Evolutionary conservation across 2,329 filamentous ascomycete species (phyloP).

Genomic region (Curvularia sp.): DNA sequence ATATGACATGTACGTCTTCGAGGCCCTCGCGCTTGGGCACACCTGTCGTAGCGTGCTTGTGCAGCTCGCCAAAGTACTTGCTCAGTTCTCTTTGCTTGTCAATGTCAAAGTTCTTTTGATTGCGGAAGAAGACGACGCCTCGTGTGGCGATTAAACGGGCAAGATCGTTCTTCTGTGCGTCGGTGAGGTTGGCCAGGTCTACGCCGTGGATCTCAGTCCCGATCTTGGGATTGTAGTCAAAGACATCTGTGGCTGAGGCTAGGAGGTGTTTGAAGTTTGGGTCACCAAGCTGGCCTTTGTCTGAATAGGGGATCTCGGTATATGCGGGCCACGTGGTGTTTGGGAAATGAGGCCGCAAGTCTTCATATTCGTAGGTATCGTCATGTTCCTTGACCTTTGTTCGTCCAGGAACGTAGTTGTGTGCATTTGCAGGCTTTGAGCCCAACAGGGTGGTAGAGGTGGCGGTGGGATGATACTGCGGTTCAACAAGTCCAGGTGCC

Average conservation of each 20-base stretch:
- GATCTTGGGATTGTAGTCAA: slow-evolving; percentile 65
- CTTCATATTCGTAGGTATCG: slow-evolving; percentile 59
- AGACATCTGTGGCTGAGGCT: slow-evolving; percentile 60
- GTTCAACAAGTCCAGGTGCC: slow-evolving; percentile 47
- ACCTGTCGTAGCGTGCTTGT: slow-evolving; percentile 64
- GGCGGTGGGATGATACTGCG: slow-evolving; percentile 26
- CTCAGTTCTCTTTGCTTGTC: slow-evolving; percentile 62
- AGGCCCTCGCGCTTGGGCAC: slow-evolving; percentile 58
- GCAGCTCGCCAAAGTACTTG: slow-evolving; percentile 61
- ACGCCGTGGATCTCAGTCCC: slow-evolving; percentile 62
- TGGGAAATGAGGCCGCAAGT: slow-evolving; percentile 62
- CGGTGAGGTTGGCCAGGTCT: slow-evolving; percentile 59
- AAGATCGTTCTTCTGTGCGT: slow-evolving; percentile 63
- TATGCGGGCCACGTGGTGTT: slow-evolving; percentile 61
- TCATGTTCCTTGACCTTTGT: slow-evolving; percentile 56
- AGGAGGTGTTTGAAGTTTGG: slow-evolving; percentile 63
- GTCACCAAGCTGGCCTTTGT: slow-evolving; percentile 63
- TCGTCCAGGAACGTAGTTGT: slow-evolving; percentile 59
- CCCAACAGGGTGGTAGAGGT: slow-evolving; percentile 21
- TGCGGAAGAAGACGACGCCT: slow-evolving; percentile 66
- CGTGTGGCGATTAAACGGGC: slow-evolving; percentile 62
- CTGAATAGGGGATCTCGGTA: slow-evolving; percentile 58
- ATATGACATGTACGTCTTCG: slow-evolving; percentile 66
- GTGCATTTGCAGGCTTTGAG: slow-evolving; percentile 31
- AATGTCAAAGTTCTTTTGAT: slow-evolving; percentile 62